These are phyloP conservation scores for Plenodomus biglobosus DNA, from an alignment of 2,329 filamentous ascomycete genomes.

Conservation along the genomic window DNA sequence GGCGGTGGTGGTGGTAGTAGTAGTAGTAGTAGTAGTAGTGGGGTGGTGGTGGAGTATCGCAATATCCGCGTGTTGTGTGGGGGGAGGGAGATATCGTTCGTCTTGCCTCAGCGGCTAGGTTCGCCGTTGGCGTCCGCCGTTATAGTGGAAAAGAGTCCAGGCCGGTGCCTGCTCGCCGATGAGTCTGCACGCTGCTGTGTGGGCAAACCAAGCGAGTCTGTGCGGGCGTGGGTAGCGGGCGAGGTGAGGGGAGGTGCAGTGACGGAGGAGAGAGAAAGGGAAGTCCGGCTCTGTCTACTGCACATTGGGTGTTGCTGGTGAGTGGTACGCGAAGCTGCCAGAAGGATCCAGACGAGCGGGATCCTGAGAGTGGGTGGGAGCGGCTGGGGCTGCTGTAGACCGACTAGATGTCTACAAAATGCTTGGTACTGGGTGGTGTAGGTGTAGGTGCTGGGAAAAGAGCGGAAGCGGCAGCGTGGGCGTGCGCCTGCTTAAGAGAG, in stretches of 20 bases:
- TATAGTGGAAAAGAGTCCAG: conserved; percentile 23
- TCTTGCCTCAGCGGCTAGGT: conserved; percentile 1
- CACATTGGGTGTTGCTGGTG: conserved; percentile 37
- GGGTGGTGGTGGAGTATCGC: too few relatives aligned
- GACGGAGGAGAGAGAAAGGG: conserved; percentile 34
- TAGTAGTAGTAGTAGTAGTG: too few relatives aligned
- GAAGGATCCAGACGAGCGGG: conserved; percentile 38
- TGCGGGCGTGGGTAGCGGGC: conserved; percentile 22
- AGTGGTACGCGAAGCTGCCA: conserved; percentile 27
- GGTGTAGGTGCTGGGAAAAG: conserved; percentile 16
- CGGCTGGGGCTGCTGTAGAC: conserved; percentile 5
- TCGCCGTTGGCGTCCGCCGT: conserved; percentile 4
- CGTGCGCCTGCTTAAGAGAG: conserved; percentile 25
- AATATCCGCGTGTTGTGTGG: too few relatives aligned
- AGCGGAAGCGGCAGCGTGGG: conserved; percentile 18
- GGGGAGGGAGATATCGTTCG: too few relatives aligned
- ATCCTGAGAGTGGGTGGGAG: conserved; percentile 13
- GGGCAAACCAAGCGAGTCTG: conserved; percentile 33
- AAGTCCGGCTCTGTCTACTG: conserved; percentile 36
- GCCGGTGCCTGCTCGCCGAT: conserved; percentile 40
- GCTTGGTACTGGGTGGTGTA: conserved; percentile 39
- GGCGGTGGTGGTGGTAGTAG: conserved; percentile 13
- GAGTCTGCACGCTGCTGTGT: conserved; percentile 39
- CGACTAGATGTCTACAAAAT: conserved; percentile 18
- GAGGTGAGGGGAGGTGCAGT: conserved; percentile 33